Evolutionary conservation across 2,329 filamentous ascomycete genomes (phyloP).

Genomic region (Fusarium hainanense): DNA sequence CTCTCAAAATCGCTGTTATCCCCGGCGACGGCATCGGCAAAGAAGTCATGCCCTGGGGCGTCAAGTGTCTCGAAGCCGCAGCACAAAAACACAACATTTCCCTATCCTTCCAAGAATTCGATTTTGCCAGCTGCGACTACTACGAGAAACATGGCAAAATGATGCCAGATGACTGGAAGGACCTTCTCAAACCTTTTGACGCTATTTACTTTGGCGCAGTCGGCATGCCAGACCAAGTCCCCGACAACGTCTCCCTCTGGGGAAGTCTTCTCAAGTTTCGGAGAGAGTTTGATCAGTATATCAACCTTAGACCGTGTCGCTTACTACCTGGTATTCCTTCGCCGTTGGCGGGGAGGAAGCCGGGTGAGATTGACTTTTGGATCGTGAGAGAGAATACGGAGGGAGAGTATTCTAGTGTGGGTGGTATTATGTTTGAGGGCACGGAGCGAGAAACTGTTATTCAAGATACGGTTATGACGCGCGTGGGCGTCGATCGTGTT

Average conservation of each 20-base stretch:
- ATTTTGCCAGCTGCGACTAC: constrained; percentile 74
- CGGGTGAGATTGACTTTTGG: constrained; percentile 73
- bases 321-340: constrained; percentile 69
- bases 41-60: constrained; percentile 73
- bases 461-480: constrained; percentile 72
- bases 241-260: constrained; percentile 76
- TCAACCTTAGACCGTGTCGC: constrained; percentile 73
- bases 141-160: constrained; percentile 58
- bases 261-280: constrained; percentile 74
- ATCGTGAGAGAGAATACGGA: constrained; percentile 76
- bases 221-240: constrained; percentile 64
- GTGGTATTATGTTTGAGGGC: constrained; percentile 69
- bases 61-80: constrained; percentile 67
- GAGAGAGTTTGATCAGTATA: constrained; percentile 74
- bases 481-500: constrained; percentile 68
- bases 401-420: constrained; percentile 74
- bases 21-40: constrained; percentile 77
- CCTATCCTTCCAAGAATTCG: constrained; percentile 69
- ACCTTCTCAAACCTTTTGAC: constrained; percentile 68
- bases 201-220: constrained; percentile 77
- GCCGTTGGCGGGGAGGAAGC: constrained; percentile 63
- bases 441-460: constrained; percentile 70
- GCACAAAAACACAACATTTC: constrained; percentile 62
- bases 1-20: constrained; percentile 67
- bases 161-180: constrained; percentile 59